Evolutionary conservation across 306 rosid genomes (phyloP), one percentile per base, ranked within the genome.

Genomic region (Ochetophila trinervis): DNA sequence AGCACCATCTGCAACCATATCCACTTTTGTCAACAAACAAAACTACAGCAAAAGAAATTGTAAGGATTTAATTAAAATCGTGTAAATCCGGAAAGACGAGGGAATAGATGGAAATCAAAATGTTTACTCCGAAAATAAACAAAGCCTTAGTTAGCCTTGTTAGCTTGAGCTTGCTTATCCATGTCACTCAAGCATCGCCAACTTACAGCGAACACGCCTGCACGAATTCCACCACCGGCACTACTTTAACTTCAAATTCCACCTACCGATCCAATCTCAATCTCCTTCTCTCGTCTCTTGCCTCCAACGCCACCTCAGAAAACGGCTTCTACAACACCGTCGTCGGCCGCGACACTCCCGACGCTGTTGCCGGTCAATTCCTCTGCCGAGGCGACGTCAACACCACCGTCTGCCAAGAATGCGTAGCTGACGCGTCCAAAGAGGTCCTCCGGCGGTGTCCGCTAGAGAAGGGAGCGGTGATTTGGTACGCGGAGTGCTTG

Each of bases 261-360:
- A 57, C 62, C 40, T 57, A 57, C 62, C 8, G 5, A 7, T 27
- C 42, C 62, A 57, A 57, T 24, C 62, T 57, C 42, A 57, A 57
- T 16, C 62, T 57, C 42, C 40, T 57, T 2, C 42, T 57, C 6
- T 24, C 62, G 0, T 57, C 24, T 24, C 62, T 57, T 30, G 13
- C 37, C 21, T 24, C 62, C 62, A 57, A 57, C 37, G 4, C 62
- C 62, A 57, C 62, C 21, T 0, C 0, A 5, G 18, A 14, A 3
- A 34, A 34, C 10, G 62, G 42, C 12, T 57, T 57, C 15, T 30
- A 57, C 62, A 15, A 57, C 13, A 57, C 62, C 21, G 24, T 30
- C 62, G 40, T 57, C 20, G 62, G 40, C 42, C 7, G 40, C 6
- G 44, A 0, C 40, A 14, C 62, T 13, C 19, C 62, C 42, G 42